Conservation (phyloP, 2,329 filamentous ascomycete genomes). For the Plectosphaerella sp. region DNA sequence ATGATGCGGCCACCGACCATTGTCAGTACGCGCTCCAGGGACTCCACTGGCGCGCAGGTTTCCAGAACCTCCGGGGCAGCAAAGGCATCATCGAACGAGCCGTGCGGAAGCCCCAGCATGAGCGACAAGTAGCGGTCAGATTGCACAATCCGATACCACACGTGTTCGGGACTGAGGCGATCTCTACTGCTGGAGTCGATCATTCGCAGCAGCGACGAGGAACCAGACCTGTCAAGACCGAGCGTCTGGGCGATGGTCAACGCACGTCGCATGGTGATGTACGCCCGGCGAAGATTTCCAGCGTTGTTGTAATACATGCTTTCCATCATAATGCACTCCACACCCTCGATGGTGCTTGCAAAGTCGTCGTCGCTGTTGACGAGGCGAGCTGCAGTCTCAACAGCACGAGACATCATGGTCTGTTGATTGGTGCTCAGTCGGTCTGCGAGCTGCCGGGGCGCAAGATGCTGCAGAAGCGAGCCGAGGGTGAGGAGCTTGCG, state of each 20-base stretch:
- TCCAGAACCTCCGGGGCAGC: conserved; percentile 19
- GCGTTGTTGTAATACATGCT: conserved; percentile 45
- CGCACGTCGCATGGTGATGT: conserved; percentile 45
- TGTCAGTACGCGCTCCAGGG: conserved; percentile 39
- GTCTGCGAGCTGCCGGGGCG: conserved; percentile 20
- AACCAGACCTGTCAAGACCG: conserved; percentile 33
- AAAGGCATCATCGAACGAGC: conserved; percentile 34
- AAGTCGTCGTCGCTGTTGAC: conserved; percentile 49
- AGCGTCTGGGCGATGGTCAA: conserved; percentile 47
- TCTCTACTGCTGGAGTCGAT: conserved; percentile 25
- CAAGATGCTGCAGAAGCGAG: conserved; percentile 41
- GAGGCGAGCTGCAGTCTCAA: conserved; percentile 25
- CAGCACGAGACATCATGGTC: conserved; percentile 24
- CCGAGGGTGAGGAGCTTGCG: conserved; percentile 41
- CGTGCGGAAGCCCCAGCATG: conserved; percentile 43
- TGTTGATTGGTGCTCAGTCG: conserved; percentile 15
- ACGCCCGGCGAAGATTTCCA: conserved; percentile 50
- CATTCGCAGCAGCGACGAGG: conserved; percentile 22
- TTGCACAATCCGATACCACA: conserved; percentile 47
- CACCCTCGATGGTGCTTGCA: conserved; percentile 44
- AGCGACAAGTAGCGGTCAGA: conserved; percentile 47
- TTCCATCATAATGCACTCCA: conserved; percentile 46
- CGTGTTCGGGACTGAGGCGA: conserved; percentile 13
- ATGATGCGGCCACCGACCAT: conserved; percentile 39
- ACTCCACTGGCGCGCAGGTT: conserved; percentile 31